A percentile compares a stretch with the other conserved stretches of the same genome.
These are phyloP conservation scores for Diplodia mutila DNA, from an alignment of 2,329 filamentous ascomycete species.

Conservation along the genomic window DNA sequence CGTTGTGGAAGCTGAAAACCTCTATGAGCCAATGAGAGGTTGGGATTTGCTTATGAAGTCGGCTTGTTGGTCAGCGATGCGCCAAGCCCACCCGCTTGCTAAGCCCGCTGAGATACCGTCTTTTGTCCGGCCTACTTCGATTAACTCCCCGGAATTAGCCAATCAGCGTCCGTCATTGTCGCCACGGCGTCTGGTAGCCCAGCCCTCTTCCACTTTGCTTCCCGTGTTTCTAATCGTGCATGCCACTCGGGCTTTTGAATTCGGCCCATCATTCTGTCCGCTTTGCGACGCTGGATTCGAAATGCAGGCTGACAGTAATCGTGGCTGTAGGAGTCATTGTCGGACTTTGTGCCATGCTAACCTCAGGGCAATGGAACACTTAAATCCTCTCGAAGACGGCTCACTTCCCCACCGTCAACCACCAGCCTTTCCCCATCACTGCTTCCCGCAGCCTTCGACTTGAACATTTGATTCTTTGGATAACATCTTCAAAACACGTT, in stretches of 20 bases:
- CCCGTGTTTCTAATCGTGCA: background rate
- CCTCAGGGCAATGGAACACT: background rate
- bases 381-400: background rate
- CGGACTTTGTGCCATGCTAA: background rate
- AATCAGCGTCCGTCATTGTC: background rate
- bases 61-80: constrained; percentile 1
- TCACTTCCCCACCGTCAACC: background rate
- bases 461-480: background rate
- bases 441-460: background rate
- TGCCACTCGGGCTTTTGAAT: background rate
- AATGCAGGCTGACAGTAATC: constrained; percentile 2
- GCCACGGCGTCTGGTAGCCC: background rate
- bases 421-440: background rate
- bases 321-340: background rate
- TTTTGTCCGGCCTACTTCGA: constrained; percentile 1
- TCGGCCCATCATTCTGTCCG: constrained; percentile 5
- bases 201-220: background rate
- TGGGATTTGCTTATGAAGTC: background rate
- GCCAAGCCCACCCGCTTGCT: constrained; percentile 9
- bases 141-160: background rate
- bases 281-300: constrained; percentile 6
- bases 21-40: background rate
- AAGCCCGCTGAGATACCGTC: constrained; percentile 13
- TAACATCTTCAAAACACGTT: background rate
- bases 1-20: background rate